phyloP scores from a whole-genome alignment of 352 stramenopile genomes.

The Globisporangium irregulare region DNA sequence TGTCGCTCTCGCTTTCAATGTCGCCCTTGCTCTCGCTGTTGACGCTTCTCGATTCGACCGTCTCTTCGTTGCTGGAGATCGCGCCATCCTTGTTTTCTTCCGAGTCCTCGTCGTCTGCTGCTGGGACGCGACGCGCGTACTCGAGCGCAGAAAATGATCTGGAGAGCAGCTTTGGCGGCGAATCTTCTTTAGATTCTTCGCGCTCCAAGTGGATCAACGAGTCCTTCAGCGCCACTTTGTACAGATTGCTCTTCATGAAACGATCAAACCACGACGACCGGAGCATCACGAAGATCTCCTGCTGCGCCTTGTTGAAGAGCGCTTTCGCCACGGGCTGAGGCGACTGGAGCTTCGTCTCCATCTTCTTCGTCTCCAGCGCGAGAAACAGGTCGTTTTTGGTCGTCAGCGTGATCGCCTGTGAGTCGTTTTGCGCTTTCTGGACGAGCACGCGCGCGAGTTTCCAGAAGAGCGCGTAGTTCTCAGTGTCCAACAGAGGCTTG shows the following conservation, averaged over 20 bases:
- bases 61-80: slow-evolving; percentile 14
- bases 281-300: slow-evolving; percentile 83
- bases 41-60: slow-evolving; percentile 7
- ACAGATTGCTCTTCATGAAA: slow-evolving; percentile 84
- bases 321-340: slow-evolving; percentile 40
- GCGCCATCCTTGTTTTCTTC: slow-evolving; percentile 12
- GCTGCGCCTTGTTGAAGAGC: slow-evolving; percentile 64
- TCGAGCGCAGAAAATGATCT: slow-evolving; percentile 51
- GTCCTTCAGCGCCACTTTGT: slow-evolving; percentile 77
- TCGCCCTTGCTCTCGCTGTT: slow-evolving; percentile 17
- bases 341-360: slow-evolving; percentile 41
- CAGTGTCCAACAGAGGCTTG: slow-evolving; percentile 55
- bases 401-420: slow-evolving; percentile 66
- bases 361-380: slow-evolving; percentile 35
- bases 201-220: slow-evolving; percentile 59
- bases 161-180: slow-evolving; percentile 61
- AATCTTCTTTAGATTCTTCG: slow-evolving; percentile 62
- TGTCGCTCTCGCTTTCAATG: slow-evolving; percentile 17
- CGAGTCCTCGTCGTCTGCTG: slow-evolving; percentile 7
- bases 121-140: slow-evolving; percentile 19
- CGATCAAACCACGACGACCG: slow-evolving; percentile 77
- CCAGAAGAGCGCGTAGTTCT: slow-evolving; percentile 62
- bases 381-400: slow-evolving; percentile 72
- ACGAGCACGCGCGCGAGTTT: slow-evolving; percentile 57
- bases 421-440: slow-evolving; percentile 75